A percentile compares a stretch with the other conserved stretches of the same genome.
phyloP scores from a whole-genome alignment of 140 eudicot genomes.

The Flaveria floridana region DNA sequence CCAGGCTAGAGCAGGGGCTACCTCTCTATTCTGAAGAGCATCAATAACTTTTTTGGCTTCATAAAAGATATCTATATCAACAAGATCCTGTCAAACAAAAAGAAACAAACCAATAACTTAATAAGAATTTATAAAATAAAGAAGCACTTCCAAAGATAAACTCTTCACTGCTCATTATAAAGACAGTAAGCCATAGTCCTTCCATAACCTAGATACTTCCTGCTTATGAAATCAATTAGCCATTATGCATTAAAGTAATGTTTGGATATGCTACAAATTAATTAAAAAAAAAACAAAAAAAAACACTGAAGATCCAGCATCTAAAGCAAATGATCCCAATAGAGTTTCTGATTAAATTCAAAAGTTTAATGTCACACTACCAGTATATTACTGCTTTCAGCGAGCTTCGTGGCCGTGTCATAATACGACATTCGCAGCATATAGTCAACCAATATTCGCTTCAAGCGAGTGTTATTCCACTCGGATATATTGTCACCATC shows the following conservation, averaged over 20 bases:
- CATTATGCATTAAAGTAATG: background rate
- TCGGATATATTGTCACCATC: constrained; percentile 64
- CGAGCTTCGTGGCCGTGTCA: constrained; percentile 78
- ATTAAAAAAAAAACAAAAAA: background rate
- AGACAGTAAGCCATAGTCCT: background rate
- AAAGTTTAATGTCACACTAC: constrained; percentile 25
- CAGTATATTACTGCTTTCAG: constrained; percentile 79
- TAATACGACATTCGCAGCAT: constrained; percentile 94
- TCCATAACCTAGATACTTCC: background rate
- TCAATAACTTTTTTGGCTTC: constrained; percentile 91
- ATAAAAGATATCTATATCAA: constrained; percentile 87
- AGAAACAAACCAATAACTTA: background rate
- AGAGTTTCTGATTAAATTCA: background rate
- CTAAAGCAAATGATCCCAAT: background rate
- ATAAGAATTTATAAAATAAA: background rate
- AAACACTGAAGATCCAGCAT: background rate
- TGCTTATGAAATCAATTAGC: background rate
- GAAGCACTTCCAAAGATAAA: background rate
- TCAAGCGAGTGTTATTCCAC: constrained; percentile 74
- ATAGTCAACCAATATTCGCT: constrained; percentile 84
- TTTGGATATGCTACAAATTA: background rate
- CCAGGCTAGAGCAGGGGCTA: constrained; percentile 96
- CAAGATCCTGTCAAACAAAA: constrained; percentile 71
- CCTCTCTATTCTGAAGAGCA: constrained; percentile 81
- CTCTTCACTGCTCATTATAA: background rate